A percentile compares a stretch with the other conserved stretches of the same genome.
These are phyloP conservation scores for Colletotrichum sp. DNA, from an alignment of 2,329 filamentous ascomycete species.

Conservation along the genomic window DNA sequence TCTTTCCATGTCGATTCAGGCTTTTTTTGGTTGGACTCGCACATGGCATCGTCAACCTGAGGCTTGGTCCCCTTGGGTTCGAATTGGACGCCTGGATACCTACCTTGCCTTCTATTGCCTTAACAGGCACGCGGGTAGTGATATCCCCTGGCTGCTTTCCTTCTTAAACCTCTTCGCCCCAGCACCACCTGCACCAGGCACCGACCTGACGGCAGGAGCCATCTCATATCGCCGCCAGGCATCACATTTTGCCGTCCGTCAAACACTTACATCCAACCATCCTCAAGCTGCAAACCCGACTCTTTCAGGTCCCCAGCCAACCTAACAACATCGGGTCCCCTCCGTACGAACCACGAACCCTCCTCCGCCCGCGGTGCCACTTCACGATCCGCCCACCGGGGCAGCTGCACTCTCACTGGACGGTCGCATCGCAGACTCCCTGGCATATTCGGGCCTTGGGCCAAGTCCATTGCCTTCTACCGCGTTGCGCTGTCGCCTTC, in stretches of 20 bases:
- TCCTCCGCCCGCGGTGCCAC: conserved; percentile 7
- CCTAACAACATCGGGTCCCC: not conserved
- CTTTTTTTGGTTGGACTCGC: not conserved
- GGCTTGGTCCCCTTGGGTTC: not conserved
- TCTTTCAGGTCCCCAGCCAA: not conserved
- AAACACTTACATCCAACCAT: not conserved
- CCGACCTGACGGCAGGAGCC: not conserved
- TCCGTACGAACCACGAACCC: conserved; percentile 4
- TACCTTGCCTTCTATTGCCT: not conserved
- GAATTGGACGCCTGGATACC: not conserved
- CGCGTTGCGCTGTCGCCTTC: not conserved
- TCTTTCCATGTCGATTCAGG: not conserved
- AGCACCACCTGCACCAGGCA: not conserved
- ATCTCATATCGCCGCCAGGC: not conserved
- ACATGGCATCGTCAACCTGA: conserved; percentile 2
- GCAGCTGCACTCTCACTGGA: conserved; percentile 6
- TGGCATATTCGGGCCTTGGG: conserved; percentile 11
- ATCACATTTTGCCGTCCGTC: not conserved
- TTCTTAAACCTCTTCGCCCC: not conserved
- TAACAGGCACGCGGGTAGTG: not conserved
- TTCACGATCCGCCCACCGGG: conserved; percentile 6
- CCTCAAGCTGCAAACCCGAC: not conserved
- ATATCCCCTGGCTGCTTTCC: not conserved
- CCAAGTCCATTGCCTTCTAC: not conserved
- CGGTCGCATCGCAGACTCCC: conserved; percentile 5